Conservation (phyloP, 495 filamentous ascomycete genomes). For the Halenospora varia region DNA sequence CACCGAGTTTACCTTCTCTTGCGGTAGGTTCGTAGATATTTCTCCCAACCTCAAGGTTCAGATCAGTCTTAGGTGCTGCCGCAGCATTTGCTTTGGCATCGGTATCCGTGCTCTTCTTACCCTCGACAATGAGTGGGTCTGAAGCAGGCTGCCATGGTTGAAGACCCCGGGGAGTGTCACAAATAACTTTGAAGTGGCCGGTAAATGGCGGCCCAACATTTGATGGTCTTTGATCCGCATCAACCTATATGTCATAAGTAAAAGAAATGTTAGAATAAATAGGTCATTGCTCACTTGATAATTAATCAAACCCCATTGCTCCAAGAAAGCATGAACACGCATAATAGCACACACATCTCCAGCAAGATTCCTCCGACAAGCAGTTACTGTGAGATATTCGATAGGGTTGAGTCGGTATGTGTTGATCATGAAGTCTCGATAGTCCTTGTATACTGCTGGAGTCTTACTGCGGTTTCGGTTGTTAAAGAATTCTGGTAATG, state of each 20-base stretch:
- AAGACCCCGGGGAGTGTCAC: conserved; percentile 90
- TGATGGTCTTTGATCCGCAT: conserved; percentile 89
- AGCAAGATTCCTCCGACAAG: conserved; percentile 92
- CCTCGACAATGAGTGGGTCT: conserved; percentile 65
- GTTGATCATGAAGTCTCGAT: conserved; percentile 99
- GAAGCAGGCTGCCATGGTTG: conserved; percentile 91
- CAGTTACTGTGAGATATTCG: conserved; percentile 95
- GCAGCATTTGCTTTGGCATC: conserved; percentile 70
- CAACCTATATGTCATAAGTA: too few species aligned
- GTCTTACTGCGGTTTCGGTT: conserved; percentile 97
- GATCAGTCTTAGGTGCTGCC: conserved; percentile 68
- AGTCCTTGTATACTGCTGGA: conserved; percentile 95
- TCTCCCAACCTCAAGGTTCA: conserved; percentile 85
- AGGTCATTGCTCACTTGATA: conserved; percentile 68
- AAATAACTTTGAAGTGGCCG: conserved; percentile 91
- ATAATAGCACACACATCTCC: conserved; percentile 99
- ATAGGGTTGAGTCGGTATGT: conserved; percentile 93
- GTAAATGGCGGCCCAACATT: conserved; percentile 96
- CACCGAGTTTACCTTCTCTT: conserved; percentile 67
- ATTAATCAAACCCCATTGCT: conserved; percentile 98
- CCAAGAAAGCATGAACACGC: conserved; percentile 96
- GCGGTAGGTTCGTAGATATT: conserved; percentile 94
- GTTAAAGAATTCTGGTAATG: conserved; percentile 96
- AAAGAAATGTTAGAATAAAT: conserved; percentile 11
- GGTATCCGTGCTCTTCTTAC: conserved; percentile 65